Evolutionary conservation across 1,284 basidiomycete species (phyloP).

Genomic region (Trametes sp.): DNA sequence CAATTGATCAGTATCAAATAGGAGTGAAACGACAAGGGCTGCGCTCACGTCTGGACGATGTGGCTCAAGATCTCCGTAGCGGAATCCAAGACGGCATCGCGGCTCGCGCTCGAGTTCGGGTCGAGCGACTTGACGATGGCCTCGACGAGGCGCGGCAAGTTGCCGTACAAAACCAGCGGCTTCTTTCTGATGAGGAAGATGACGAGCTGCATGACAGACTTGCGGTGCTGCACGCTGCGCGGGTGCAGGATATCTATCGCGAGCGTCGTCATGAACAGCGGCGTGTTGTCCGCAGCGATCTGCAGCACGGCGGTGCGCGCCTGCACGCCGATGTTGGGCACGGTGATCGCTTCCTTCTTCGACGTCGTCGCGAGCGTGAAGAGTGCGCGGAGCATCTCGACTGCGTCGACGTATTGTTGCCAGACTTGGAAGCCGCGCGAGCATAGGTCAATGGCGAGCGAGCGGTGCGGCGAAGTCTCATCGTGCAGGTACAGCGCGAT

Average conservation of each 20-base stretch:
- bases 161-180: conserved; percentile 86
- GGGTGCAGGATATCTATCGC: conserved; percentile 91
- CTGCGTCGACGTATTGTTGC: conserved; percentile 94
- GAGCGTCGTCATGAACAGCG: conserved; percentile 95
- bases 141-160: conserved; percentile 89
- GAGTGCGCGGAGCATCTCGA: conserved; percentile 87
- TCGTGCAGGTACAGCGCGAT: conserved; percentile 82
- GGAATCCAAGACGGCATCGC: conserved; percentile 89
- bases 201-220: conserved; percentile 91
- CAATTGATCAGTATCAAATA: not conserved
- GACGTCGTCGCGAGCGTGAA: conserved; percentile 82
- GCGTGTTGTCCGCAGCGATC: conserved; percentile 86
- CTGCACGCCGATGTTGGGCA: conserved; percentile 67
- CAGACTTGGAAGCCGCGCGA: conserved; percentile 91
- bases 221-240: conserved; percentile 79
- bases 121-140: conserved; percentile 97
- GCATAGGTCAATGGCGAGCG: conserved; percentile 89
- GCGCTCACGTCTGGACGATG: conserved; percentile 84
- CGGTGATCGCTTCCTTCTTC: conserved; percentile 71
- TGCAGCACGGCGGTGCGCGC: conserved; percentile 87
- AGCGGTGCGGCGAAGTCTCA: conserved; percentile 67
- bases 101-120: conserved; percentile 83
- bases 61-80: conserved; percentile 94
- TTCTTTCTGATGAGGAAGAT: conserved; percentile 95
- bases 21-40: too few species aligned